Evolutionary conservation across 2,329 filamentous ascomycete genomes (phyloP).

Genomic region (Chrysosporium queenslandicum): DNA sequence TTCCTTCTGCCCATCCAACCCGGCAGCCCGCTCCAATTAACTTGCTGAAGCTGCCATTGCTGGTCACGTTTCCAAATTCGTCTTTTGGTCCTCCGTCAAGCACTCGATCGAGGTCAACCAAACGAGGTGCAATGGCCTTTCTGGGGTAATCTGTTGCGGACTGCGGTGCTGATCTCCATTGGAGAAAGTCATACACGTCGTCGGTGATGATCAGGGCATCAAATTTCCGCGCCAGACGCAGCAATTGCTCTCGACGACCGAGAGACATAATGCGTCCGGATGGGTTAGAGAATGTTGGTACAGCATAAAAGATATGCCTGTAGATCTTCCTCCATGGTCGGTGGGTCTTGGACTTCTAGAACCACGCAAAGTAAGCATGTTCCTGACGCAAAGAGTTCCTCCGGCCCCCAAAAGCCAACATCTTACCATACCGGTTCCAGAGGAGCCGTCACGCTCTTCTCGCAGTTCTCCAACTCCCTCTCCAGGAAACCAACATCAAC

Average conservation of each 20-base stretch:
- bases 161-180: slow-evolving; percentile 46
- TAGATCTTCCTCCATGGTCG: slow-evolving; percentile 64
- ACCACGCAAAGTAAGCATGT: neutral
- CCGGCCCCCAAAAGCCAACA: neutral
- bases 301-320: slow-evolving; percentile 76
- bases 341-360: slow-evolving; percentile 42
- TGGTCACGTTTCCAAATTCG: slow-evolving; percentile 68
- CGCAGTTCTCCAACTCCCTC: slow-evolving; percentile 41
- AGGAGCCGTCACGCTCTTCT: slow-evolving; percentile 35
- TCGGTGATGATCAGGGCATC: slow-evolving; percentile 78
- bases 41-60: slow-evolving; percentile 87
- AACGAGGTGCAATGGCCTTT: slow-evolving; percentile 48
- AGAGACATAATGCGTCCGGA: slow-evolving; percentile 73
- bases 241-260: slow-evolving; percentile 54
- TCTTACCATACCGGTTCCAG: slow-evolving; percentile 34
- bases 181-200: slow-evolving; percentile 89
- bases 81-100: slow-evolving; percentile 52
- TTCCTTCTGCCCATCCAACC: slow-evolving; percentile 80
- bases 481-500: slow-evolving; percentile 57
- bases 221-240: slow-evolving; percentile 64
- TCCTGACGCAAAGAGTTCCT: neutral
- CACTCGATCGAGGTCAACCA: slow-evolving; percentile 67
- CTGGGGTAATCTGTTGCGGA: neutral
- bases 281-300: slow-evolving; percentile 83
- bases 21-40: slow-evolving; percentile 69